Conservation (phyloP, 2,329 filamentous ascomycete genomes). For the Cryphonectria japonica region DNA sequence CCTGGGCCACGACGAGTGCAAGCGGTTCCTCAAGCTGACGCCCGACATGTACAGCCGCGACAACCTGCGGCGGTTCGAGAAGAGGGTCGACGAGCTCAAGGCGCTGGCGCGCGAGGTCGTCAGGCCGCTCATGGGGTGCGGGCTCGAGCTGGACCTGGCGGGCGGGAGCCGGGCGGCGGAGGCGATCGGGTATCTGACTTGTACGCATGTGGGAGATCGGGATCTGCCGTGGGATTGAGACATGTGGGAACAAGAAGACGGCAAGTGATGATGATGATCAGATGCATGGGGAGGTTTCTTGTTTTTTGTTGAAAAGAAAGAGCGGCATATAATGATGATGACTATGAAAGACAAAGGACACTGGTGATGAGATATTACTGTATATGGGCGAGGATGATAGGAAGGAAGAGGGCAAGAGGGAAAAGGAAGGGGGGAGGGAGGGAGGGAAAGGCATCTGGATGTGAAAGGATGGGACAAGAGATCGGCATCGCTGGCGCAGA, state of each 20-base stretch:
- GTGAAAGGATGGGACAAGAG: slow-evolving; percentile 11
- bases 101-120: slow-evolving; percentile 80
- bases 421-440: not conserved
- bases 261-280: not conserved
- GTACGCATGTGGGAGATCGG: slow-evolving; percentile 51
- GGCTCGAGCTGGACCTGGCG: slow-evolving; percentile 76
- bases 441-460: slow-evolving; percentile 7
- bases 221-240: slow-evolving; percentile 52
- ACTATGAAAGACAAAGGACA: not conserved
- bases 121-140: slow-evolving; percentile 82
- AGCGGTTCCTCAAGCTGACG: slow-evolving; percentile 82
- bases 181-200: slow-evolving; percentile 55
- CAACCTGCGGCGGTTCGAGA: slow-evolving; percentile 83
- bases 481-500: slow-evolving; percentile 12
- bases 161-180: slow-evolving; percentile 47
- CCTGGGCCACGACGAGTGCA: slow-evolving; percentile 84
- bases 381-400: not conserved
- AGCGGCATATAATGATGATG: slow-evolving; percentile 9
- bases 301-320: not conserved
- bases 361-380: not conserved
- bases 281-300: too few relatives aligned
- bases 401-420: not conserved
- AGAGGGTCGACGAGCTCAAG: slow-evolving; percentile 87
- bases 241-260: not conserved
- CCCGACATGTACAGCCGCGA: slow-evolving; percentile 85